Evolutionary conservation across 2,329 filamentous ascomycete species (phyloP), one percentile per base, ranked within the genome.

Genomic region (Biscogniauxia marginata): DNA sequence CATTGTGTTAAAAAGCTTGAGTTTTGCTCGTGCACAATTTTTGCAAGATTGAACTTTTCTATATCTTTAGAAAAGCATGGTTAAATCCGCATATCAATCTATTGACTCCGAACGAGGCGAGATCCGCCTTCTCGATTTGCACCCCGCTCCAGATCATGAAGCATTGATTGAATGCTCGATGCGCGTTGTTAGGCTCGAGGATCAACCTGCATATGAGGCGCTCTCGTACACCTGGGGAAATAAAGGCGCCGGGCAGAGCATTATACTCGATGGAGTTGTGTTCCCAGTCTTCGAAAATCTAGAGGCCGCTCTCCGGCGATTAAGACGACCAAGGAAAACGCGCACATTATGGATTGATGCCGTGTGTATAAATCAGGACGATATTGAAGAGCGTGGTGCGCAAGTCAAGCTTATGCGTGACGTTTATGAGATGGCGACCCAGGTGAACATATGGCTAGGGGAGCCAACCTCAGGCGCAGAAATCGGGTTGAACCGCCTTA

Each of bases 161-260:
- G 13, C 25, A 20, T 18, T 7, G 9, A 6, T 49, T 61, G 52
- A 18, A 8, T 25, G 21, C 23, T 39, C 30, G 66, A 39, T 39
- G 9, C 13, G 30, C 13, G 30, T 39, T 11, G 30, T n/a, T 16
- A 39, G 9, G 9, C 30, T 39, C 13, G 30, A n/a, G 13, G 30
- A 39, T 16, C 9, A n/a, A n/a, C 30, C 30, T 3, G 30, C n/a
- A 51, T 58, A 49, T n/a, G 59, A 61, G 30, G 59, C 59, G 34
- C 53, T 59, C 2, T 59, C 56, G n/a, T 61, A 61, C 23, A 59
- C 59, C 11, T 61, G 59, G 59, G 59, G 59, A 3, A 47, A 48
- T 7, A 53, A 54, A 43, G 52, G 53, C 7, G 22, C 30, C 19
- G 53, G 54, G 18, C 30, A 53, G 46, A 39, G 46, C 22, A 56